Percentiles rank a stretch among this genome's conserved stretches.
Conservation (phyloP, 139 green algal species). For the Volvox africanus region DNA sequence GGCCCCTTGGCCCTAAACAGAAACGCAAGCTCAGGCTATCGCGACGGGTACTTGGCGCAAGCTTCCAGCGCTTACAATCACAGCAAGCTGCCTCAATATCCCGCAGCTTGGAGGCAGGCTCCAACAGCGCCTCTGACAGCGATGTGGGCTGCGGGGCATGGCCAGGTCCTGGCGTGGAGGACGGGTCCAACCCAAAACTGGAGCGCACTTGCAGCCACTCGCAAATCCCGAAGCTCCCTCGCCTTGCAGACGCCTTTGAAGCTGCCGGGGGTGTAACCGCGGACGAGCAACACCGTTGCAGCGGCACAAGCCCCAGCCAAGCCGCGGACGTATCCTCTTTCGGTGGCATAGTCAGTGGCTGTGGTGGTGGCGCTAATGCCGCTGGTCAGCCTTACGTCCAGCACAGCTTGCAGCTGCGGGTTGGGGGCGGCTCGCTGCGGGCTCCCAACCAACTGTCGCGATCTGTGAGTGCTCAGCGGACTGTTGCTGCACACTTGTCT, state of each 20-base stretch:
- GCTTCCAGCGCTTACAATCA: background rate
- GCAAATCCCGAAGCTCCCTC: constrained; percentile 23
- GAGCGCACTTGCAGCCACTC: constrained; percentile 1
- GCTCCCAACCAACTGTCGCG: background rate
- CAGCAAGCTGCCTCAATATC: background rate
- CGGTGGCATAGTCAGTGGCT: background rate
- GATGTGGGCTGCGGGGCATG: background rate
- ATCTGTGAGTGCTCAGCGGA: background rate
- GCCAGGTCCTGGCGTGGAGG: background rate
- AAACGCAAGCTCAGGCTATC: constrained; percentile 27
- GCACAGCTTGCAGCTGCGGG: background rate
- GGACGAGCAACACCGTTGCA: background rate
- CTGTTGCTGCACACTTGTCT: background rate
- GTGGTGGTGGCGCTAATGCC: background rate
- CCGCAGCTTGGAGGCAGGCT: background rate
- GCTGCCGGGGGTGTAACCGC: background rate
- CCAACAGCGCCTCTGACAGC: background rate
- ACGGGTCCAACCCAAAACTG: background rate
- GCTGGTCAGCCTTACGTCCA: background rate
- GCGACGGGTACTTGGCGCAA: constrained; percentile 14
- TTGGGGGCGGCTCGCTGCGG: background rate
- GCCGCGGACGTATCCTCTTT: background rate
- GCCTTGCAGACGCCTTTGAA: background rate
- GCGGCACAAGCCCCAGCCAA: background rate
- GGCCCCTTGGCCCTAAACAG: background rate